phyloP scores from a whole-genome alignment of 2,329 filamentous ascomycete species.

The Anisogramma anomala region DNA sequence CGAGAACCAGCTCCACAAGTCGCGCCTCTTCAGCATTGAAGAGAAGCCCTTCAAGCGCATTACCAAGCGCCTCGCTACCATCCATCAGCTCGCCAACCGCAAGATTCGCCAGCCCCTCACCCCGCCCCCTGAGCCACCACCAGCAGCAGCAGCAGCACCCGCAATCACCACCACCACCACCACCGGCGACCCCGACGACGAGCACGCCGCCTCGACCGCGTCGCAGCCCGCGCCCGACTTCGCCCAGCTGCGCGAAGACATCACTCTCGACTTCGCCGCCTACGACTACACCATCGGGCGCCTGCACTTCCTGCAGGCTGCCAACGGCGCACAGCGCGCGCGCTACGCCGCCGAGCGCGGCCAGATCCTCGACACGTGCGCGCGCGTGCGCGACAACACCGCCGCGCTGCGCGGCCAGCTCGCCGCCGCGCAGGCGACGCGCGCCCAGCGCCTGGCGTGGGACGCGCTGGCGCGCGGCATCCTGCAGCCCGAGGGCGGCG shows the following conservation, averaged over 20 bases:
- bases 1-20: conserved; percentile 77
- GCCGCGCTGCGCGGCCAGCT: conserved; percentile 60
- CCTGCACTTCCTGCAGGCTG: conserved; percentile 74
- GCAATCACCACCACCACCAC: conserved; percentile 2
- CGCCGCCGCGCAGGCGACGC: conserved; percentile 61
- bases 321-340: conserved; percentile 72
- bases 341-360: conserved; percentile 73
- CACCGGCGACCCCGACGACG: conserved; percentile 24
- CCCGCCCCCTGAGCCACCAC: conserved; percentile 47
- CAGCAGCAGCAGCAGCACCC: conserved; percentile 6
- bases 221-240: conserved; percentile 38
- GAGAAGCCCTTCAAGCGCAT: conserved; percentile 86
- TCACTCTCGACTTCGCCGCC: conserved; percentile 76
- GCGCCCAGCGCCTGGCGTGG: conserved; percentile 71
- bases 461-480: conserved; percentile 84
- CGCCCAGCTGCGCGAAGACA: conserved; percentile 66
- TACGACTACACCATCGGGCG: conserved; percentile 80
- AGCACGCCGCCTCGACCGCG: conserved; percentile 14
- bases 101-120: conserved; percentile 46
- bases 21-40: conserved; percentile 77
- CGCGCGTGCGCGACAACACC: conserved; percentile 66
- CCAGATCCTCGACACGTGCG: conserved; percentile 66
- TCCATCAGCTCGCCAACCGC: conserved; percentile 49
- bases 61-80: conserved; percentile 64
- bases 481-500: conserved; percentile 56